Base-by-base conservation (phyloP, 2,329 filamentous ascomycete genomes). In the Clonostachys chloroleuca region DNA sequence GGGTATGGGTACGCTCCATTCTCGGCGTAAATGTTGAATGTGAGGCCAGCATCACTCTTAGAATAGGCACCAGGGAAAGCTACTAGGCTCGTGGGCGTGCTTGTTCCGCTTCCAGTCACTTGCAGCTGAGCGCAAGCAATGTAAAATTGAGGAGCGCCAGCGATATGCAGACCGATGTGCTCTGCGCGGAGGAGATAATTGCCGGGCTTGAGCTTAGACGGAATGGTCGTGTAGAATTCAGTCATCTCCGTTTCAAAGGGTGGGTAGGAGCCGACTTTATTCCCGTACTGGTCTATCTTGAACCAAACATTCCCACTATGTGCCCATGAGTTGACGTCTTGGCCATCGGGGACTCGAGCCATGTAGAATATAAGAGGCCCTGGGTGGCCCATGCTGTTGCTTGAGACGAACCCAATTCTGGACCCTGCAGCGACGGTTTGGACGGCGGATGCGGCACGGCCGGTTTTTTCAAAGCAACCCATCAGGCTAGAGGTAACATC, bases 161-260 rank as follows among this genome's bases (percentile, higher is more conserved):
- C 68, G 9, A 60, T 55, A 51, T 73, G 69, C 30, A 73, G 59
- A 20, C 66, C 69, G 42, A 73, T 66, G n/a, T 66, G 60, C 53
- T 73, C 69, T 14, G 66, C 65, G 47, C 70, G 61, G 40, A 73
- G 51, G 16, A 74, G 63, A 48, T 73, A 73, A 48, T 71, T 60
- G 24, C 69, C 70, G 4, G 66, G 60, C 9, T 66, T 60, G 9
- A 72, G 56, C 49, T 60, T 60, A 13, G 61, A 52, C 6, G 70
- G 69, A 43, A 72, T 62, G 14, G 54, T 64, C 41, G 67, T 65
- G 60, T 66, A 60, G 51, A 68, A 68, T 59, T 74, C 71, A 39
- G 59, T 55, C 46, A 78, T 69, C 51, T 80, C 60, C 47, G 71
- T 59, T 52, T 83, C 78, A 10, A 75, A 64, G 41, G 76, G 81